A percentile compares a stretch with the other conserved stretches of the same genome.
Evolutionary conservation across 106 monocot species (phyloP).

Genomic region (Phalaenopsis aphrodite): DNA sequence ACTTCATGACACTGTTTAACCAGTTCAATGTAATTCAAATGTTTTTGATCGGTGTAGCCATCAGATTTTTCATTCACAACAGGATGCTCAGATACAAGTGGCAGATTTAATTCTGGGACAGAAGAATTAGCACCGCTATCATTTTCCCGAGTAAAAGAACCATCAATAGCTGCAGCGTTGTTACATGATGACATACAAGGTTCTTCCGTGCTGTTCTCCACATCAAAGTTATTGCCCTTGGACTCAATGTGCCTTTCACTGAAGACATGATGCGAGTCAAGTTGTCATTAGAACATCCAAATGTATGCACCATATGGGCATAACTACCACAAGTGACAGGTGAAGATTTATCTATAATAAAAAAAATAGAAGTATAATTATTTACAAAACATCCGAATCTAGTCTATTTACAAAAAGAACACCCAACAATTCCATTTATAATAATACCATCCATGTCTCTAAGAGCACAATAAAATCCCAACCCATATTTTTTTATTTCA

Average conservation of each 20-base stretch:
- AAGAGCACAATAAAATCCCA: no score
- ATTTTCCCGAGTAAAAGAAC: constrained; percentile 16
- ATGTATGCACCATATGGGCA: not conserved
- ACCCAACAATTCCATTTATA: no score
- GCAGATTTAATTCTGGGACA: constrained; percentile 11
- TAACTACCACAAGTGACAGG: not conserved
- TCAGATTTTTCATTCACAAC: constrained; percentile 1
- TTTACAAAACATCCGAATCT: no score
- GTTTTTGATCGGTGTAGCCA: constrained; percentile 22
- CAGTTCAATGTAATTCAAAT: constrained; percentile 30
- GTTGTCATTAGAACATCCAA: not conserved
- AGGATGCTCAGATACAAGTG: not conserved
- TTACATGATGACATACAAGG: not conserved
- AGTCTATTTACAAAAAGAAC: no score
- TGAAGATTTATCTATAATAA: constrained; percentile 3
- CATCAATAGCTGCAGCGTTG: constrained; percentile 12
- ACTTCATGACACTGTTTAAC: constrained; percentile 59
- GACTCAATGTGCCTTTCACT: constrained; percentile 20
- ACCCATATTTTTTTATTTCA: no score
- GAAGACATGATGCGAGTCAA: constrained; percentile 3
- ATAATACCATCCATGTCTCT: no score
- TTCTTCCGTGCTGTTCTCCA: constrained; percentile 10
- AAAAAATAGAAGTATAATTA: not conserved
- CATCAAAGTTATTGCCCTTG: not conserved
- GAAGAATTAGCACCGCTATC: constrained; percentile 1